A percentile compares a stretch with the other conserved stretches of the same genome.
Evolutionary conservation across 2,329 filamentous ascomycete genomes (phyloP).

Genomic region (Microascus cirrosus): DNA sequence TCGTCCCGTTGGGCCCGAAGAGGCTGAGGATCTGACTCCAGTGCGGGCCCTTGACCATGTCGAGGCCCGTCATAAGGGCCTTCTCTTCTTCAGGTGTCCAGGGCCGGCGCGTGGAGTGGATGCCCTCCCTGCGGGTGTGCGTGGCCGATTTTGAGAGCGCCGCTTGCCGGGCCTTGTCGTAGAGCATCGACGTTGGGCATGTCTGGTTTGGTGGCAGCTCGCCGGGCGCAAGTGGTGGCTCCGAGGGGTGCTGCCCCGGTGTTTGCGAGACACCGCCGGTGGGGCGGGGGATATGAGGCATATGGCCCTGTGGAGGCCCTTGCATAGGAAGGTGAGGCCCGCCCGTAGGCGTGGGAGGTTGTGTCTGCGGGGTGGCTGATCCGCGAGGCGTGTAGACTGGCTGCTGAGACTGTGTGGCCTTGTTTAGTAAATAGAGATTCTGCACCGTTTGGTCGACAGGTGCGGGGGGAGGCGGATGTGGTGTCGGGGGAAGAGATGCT

Average conservation of each 20-base stretch:
- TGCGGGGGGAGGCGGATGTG: not conserved
- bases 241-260: not conserved
- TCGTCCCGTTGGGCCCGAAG: conserved; percentile 68
- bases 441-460: conserved; percentile 1
- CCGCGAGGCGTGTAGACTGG: not conserved
- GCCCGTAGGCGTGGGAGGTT: not conserved
- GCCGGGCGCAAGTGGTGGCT: conserved; percentile 7
- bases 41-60: conserved; percentile 80
- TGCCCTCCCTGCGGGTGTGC: conserved; percentile 43
- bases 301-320: conserved; percentile 1
- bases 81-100: conserved; percentile 88
- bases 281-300: not conserved
- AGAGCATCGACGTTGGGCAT: conserved; percentile 41
- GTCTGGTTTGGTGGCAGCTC: conserved; percentile 45
- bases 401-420: not conserved
- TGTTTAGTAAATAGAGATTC: conserved; percentile 2
- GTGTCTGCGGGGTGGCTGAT: not conserved
- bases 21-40: conserved; percentile 86
- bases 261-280: not conserved
- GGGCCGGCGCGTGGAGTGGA: conserved; percentile 57
- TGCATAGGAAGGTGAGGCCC: not conserved
- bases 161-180: conserved; percentile 47
- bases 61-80: conserved; percentile 77
- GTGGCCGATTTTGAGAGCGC: conserved; percentile 44
- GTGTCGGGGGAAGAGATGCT: not conserved